Base-by-base conservation (phyloP, 2,329 filamentous ascomycete species). In the Pyrenophora graminea region DNA sequence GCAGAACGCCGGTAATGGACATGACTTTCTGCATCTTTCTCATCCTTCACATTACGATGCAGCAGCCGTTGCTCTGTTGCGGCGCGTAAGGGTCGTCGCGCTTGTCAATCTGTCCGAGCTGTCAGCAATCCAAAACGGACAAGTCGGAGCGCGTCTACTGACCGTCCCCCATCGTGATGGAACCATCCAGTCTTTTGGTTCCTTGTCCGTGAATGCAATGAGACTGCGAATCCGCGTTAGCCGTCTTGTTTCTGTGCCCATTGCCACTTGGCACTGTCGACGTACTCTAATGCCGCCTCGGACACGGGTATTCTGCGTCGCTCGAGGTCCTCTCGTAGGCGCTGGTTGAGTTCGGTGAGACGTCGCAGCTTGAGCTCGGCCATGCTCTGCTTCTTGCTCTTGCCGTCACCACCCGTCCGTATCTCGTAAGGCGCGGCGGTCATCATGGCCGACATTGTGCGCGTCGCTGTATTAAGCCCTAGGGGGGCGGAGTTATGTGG, bases 381-480 rank as follows among this genome's bases (percentile, higher is more conserved):
- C 90, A 99, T 97, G 74, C 91, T 96, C 80, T 97, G 94, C 82
- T 97, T 97, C 81, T 95, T 97, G 81, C 92, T 96, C 83, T 84
- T 85, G 64, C 82, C 79, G 71, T 85, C 84, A 63, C 84, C 83
- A 62, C 83, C 85, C 54, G 81, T 81, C 74, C 85, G 83, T 66
- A 86, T 80, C 73, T 87, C 85, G 76, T 87, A 88, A 52, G 84
- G 80, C 58, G 82, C 73, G 55, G 82, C 72, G 66, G 83, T 80
- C 82, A 85, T 86, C 61, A 66, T 77, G 61, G 53, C 70, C 58
- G 62, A 55, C 61, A 63, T 61, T 15, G 43, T 59, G 59, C 53
- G 62, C 51, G 59, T 58, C 36, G 47, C 37, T 37, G 38, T 56
- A 51, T 51, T 50, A 49, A 44, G 54, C 34, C 34, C 17, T 32